phyloP scores from a whole-genome alignment of 768 basidiomycete genomes.

The Asterophora parasitica region DNA sequence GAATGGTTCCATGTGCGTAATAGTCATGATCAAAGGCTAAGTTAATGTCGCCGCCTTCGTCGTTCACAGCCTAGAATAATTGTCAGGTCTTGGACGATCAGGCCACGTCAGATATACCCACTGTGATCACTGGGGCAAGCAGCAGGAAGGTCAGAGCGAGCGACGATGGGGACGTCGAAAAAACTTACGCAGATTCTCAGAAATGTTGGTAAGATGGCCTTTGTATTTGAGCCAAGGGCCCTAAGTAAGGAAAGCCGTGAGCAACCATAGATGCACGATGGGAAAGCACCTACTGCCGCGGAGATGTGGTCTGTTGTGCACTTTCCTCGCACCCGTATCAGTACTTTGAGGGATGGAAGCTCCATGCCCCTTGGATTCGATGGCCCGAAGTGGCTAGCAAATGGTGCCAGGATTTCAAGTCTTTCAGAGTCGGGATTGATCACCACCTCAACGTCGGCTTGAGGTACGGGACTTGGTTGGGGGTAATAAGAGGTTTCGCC shows the following conservation, averaged over 20 bases:
- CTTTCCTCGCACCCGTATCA: conserved; percentile 94
- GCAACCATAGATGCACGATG: background rate
- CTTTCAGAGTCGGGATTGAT: conserved; percentile 79
- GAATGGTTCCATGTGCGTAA: conserved; percentile 72
- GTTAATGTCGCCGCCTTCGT: conserved; percentile 92
- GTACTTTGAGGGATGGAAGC: conserved; percentile 74
- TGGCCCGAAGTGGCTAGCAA: conserved; percentile 67
- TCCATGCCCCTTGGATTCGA: conserved; percentile 57
- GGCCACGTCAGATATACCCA: conserved; percentile 22
- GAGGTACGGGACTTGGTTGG: conserved; percentile 62
- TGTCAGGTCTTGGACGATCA: background rate
- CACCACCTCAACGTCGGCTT: conserved; percentile 69
- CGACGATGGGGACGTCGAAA: background rate
- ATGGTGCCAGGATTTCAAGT: conserved; percentile 83
- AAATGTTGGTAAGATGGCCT: conserved; percentile 93
- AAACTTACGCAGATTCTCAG: conserved; percentile 84
- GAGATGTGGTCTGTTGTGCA: conserved; percentile 99
- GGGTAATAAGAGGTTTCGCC: conserved; percentile 80
- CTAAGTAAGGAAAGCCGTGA: conserved; percentile 37
- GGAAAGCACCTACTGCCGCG: conserved; percentile 60
- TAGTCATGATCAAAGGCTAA: conserved; percentile 78
- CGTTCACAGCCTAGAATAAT: conserved; percentile 71
- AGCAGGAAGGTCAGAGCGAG: conserved; percentile 1
- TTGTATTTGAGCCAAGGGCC: conserved; percentile 99
- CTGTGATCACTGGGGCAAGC: conserved; percentile 69